These are phyloP conservation scores for Aspergillus ellipticus DNA, from an alignment of 495 filamentous ascomycete genomes.

Conservation along the genomic window DNA sequence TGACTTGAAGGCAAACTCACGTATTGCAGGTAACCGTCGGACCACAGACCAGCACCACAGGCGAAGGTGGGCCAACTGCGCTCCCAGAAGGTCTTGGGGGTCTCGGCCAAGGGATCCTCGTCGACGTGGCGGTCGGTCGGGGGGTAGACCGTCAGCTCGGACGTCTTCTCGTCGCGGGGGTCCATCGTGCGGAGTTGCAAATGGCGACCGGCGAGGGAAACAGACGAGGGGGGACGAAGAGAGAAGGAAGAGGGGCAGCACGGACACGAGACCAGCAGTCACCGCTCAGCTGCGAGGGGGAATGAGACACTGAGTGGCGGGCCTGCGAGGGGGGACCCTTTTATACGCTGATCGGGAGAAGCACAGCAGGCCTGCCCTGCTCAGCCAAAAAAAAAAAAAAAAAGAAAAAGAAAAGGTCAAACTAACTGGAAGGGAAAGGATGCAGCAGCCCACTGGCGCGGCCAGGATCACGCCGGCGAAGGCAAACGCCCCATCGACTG, in stretches of 20 bases:
- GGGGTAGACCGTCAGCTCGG: background rate
- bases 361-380: too few relatives aligned
- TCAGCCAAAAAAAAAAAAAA: background rate
- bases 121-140: background rate
- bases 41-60: conserved; percentile 86
- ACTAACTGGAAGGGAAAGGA: too few relatives aligned
- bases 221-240: too few relatives aligned
- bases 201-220: background rate
- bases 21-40: conserved; percentile 86
- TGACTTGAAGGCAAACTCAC: conserved; percentile 31
- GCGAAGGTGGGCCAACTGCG: conserved; percentile 67
- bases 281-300: too few relatives aligned
- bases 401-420: background rate
- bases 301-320: too few relatives aligned
- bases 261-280: too few relatives aligned
- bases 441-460: background rate
- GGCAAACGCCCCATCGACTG: too few relatives aligned
- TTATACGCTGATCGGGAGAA: too few relatives aligned
- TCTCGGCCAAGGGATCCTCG: background rate
- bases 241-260: too few relatives aligned
- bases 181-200: background rate
- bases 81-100: conserved; percentile 51
- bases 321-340: too few relatives aligned
- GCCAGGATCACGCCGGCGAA: background rate
- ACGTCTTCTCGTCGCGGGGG: background rate